phyloP scores from a whole-genome alignment of 352 stramenopile genomes.

The Thalassiosira hispida region DNA sequence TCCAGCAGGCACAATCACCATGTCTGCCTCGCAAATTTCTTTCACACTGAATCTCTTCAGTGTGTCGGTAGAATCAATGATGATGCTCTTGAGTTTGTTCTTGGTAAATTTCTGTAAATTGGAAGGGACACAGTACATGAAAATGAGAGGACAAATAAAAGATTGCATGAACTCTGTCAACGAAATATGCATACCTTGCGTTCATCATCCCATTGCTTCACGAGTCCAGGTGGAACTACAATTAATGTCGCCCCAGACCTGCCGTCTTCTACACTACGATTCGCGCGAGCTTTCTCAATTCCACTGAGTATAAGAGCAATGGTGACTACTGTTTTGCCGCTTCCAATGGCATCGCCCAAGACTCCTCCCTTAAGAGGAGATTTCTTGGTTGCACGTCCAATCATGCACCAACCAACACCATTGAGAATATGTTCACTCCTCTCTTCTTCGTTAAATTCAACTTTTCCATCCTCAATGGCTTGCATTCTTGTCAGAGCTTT shows the following conservation, averaged over 20 bases:
- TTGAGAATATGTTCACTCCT: constrained; percentile 58
- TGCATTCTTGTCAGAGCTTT: constrained; percentile 62
- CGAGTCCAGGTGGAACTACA: constrained; percentile 54
- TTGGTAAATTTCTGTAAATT: constrained; percentile 50
- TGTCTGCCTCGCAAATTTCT: constrained; percentile 64
- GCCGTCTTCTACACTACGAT: constrained; percentile 30
- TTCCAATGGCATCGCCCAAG: constrained; percentile 65
- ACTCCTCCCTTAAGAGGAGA: constrained; percentile 61
- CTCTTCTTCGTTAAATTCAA: constrained; percentile 58
- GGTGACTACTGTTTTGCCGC: constrained; percentile 58
- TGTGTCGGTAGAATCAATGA: constrained; percentile 47
- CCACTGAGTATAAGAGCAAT: constrained; percentile 58
- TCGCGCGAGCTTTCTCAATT: constrained; percentile 34
- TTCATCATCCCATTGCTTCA: constrained; percentile 56
- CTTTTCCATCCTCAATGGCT: constrained; percentile 53
- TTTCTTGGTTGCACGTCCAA: constrained; percentile 49
- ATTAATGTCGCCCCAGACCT: constrained; percentile 50
- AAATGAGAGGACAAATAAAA: constrained; percentile 1
- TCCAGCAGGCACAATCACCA: constrained; percentile 67
- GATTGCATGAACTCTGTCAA: too few species aligned
- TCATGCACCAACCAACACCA: constrained; percentile 58
- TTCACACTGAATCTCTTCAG: constrained; percentile 63
- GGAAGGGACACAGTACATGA: constrained; percentile 9
- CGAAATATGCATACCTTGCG: constrained; percentile 41
- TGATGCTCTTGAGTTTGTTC: constrained; percentile 56